Percentiles rank a stretch among this genome's conserved stretches.
Evolutionary conservation across 106 monocot genomes (phyloP).

Genomic region (Agapanthus africanus): DNA sequence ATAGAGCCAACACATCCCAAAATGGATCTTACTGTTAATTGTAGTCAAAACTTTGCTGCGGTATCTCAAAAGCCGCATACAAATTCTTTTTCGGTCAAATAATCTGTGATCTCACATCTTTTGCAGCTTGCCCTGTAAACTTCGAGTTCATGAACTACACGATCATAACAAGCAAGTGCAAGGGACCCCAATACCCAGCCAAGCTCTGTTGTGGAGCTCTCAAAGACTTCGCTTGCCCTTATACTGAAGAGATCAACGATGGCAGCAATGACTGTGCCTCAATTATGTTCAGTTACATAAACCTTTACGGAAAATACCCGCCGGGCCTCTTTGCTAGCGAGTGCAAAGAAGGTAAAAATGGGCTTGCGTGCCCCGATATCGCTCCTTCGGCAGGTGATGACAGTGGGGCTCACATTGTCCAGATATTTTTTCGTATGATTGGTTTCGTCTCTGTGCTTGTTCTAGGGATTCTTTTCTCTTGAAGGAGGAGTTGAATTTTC

Average conservation of each 20-base stretch:
- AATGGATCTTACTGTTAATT: no score
- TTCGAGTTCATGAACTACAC: conserved; percentile 28
- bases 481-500: no score
- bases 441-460: no score
- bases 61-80: no score
- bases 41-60: no score
- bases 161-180: conserved; percentile 24
- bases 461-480: no score
- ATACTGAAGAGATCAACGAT: conserved; percentile 18
- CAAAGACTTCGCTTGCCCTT: conserved; percentile 23
- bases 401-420: no score
- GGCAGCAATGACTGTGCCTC: conserved; percentile 20
- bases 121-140: conserved; percentile 23
- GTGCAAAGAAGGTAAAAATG: conserved; percentile 15
- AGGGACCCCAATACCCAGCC: conserved; percentile 19
- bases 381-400: no score
- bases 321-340: conserved; percentile 22
- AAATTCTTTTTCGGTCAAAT: no score
- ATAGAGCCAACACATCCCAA: no score
- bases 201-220: conserved; percentile 11
- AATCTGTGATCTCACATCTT: no score
- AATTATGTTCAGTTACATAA: conserved; percentile 27
- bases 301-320: conserved; percentile 22
- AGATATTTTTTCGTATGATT: no score
- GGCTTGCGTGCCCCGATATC: conserved; percentile 10